phyloP scores from a whole-genome alignment of 2,329 filamentous ascomycete genomes.

The Colletotrichum eleusines region DNA sequence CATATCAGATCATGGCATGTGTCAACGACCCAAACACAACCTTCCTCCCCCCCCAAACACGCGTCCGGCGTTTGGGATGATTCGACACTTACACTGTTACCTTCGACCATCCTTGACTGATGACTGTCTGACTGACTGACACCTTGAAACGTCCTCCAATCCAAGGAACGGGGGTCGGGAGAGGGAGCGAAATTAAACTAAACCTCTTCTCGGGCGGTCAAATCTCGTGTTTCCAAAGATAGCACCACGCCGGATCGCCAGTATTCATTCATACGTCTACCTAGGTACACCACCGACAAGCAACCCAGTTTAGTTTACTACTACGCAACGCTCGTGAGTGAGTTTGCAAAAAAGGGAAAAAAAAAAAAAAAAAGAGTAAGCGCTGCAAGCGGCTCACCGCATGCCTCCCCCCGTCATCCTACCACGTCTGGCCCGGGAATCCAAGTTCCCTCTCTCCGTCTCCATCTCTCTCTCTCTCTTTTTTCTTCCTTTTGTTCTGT shows the following conservation, averaged over 20 bases:
- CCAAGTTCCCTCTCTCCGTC: too few species aligned
- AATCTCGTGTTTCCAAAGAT: background rate
- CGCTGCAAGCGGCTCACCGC: conserved; percentile 27
- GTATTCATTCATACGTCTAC: too few species aligned
- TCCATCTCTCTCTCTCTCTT: background rate
- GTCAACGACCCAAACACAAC: conserved; percentile 2
- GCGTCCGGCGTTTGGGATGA: background rate
- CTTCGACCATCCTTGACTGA: background rate
- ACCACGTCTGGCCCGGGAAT: background rate
- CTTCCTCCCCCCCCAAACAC: background rate
- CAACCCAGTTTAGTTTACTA: too few species aligned
- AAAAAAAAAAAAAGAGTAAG: background rate
- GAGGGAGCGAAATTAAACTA: background rate
- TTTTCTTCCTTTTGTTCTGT: background rate
- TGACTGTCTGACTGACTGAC: background rate
- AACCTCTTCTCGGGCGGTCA: too few species aligned
- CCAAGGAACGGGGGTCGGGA: too few species aligned
- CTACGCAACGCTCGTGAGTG: background rate
- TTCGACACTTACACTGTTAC: background rate
- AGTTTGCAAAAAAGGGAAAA: background rate
- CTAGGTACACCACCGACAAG: too few species aligned
- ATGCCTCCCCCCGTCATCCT: background rate
- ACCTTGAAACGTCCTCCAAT: background rate
- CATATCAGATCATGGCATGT: background rate
- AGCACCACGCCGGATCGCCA: background rate